Base-by-base conservation (phyloP, 176 grass and related monocot species). In the Tillandsia leiboldiana region DNA sequence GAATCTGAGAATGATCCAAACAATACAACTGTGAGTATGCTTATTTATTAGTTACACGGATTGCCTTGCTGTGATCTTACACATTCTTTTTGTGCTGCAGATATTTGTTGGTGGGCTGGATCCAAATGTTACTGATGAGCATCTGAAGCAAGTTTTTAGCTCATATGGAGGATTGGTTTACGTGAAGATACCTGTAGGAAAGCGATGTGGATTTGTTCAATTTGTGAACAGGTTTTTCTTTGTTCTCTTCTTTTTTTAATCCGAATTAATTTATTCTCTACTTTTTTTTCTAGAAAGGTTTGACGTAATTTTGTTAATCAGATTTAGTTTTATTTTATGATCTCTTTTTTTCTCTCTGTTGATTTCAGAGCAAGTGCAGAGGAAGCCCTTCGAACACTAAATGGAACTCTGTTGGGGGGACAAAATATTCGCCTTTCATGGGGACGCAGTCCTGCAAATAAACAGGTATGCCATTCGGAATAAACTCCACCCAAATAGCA, bases 151-250 rank as follows among this genome's bases (percentile, higher is more conserved):
- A 84, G 70, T 82, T 82, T 96, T 96, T 86, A 64, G 72, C 76
- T 83, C 81, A 48, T 91, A 82, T 65, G 92, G 92, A 62, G 85
- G 91, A 68, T 80, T 96, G 66, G 65, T 82, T 64, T 86, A 91
- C 82, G 92, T 96, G 74, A 96, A 96, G 88, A 96, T 96, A 81
- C 92, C 92, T 89, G 81, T 84, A 75, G 88, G 88, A 77, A 91
- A 96, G 73, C 85, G 81, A 69, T 96, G 92, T 82, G 92, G 85
- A 42, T 96, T 96, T 88, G 92, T 96, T 70, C 92, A 96, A 80
- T 96, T 88, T 86, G 81, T 78, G 63, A 88, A 73, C 92, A 96
- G 92, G 92, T 96, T 50, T 27, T 12, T 53, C 12, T 78, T 26
- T 28, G n/a, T 49, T 61, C 8, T 63, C 11, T 9, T 24, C 7